A percentile compares a stretch with the other conserved stretches of the same genome.
Conservation (phyloP, 2,329 filamentous ascomycete genomes). For the Alternaria brassicae region DNA sequence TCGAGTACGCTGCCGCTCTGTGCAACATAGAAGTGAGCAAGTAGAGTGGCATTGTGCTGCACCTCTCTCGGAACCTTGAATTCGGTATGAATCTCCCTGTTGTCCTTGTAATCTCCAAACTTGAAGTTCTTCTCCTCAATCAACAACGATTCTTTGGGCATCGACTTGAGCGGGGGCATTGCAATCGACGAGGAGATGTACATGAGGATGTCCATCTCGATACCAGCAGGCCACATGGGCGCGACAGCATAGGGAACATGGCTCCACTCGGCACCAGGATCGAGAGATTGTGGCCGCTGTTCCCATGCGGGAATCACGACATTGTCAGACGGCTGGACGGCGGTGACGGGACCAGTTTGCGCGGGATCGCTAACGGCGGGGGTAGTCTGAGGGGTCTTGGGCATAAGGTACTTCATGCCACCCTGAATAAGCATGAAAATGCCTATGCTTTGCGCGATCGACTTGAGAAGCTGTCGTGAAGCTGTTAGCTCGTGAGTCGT, state of each 20-base stretch:
- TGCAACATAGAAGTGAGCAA: slow-evolving; percentile 91
- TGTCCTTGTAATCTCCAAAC: slow-evolving; percentile 80
- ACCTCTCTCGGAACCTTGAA: slow-evolving; percentile 80
- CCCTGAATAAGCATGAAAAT: slow-evolving; percentile 68
- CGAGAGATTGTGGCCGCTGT: slow-evolving; percentile 51
- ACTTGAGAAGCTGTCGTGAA: slow-evolving; percentile 39
- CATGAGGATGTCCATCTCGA: slow-evolving; percentile 79
- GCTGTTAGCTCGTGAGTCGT: slow-evolving; percentile 23
- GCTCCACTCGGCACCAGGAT: slow-evolving; percentile 65
- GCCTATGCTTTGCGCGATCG: slow-evolving; percentile 62
- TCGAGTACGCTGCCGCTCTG: slow-evolving; percentile 79
- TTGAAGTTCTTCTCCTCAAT: slow-evolving; percentile 81
- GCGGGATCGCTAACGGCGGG: slow-evolving; percentile 27
- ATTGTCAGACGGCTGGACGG: slow-evolving; percentile 30
- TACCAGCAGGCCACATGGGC: slow-evolving; percentile 86
- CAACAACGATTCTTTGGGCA: slow-evolving; percentile 73
- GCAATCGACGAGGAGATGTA: slow-evolving; percentile 80
- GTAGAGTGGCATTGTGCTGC: slow-evolving; percentile 91
- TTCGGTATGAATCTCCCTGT: slow-evolving; percentile 75
- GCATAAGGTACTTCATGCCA: slow-evolving; percentile 63
- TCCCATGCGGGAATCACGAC: slow-evolving; percentile 48
- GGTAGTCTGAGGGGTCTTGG: slow-evolving; percentile 28
- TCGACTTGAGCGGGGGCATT: slow-evolving; percentile 70
- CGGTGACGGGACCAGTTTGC: slow-evolving; percentile 25
- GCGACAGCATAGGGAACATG: slow-evolving; percentile 73